Evolutionary conservation across 495 filamentous ascomycete genomes (phyloP).

Genomic region (Aspergillus cristatus): DNA sequence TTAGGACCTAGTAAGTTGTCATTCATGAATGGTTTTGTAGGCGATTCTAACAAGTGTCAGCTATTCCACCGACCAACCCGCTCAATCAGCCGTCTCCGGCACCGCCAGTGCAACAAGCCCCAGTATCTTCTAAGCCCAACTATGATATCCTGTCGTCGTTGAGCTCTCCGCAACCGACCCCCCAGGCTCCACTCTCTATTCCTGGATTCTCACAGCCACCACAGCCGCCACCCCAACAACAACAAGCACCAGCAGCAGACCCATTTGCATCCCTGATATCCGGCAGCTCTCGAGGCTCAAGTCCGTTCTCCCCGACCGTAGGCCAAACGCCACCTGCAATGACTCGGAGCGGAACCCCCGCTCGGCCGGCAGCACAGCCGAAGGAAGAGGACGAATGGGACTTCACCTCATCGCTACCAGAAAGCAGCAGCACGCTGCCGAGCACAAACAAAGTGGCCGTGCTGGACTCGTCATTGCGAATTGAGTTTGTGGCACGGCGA

Average conservation of each 20-base stretch:
- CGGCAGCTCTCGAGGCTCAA: constrained; percentile 37
- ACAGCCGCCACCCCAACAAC: constrained; percentile 7
- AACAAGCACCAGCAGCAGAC: constrained; percentile 34
- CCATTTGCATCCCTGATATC: constrained; percentile 65
- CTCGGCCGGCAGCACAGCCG: constrained; percentile 19
- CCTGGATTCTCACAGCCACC: constrained; percentile 18
- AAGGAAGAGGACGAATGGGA: constrained; percentile 76
- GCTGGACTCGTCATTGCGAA: constrained; percentile 42
- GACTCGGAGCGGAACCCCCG: constrained; percentile 12
- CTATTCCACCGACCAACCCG: too few relatives aligned
- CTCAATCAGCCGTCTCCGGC: constrained; percentile 15
- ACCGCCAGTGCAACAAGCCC: constrained; percentile 24
- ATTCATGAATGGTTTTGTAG: neutral
- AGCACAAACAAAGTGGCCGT: constrained; percentile 54
- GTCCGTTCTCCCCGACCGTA: constrained; percentile 23
- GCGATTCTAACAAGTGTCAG: too few relatives aligned
- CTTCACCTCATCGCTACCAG: constrained; percentile 80
- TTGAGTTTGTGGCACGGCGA: constrained; percentile 43
- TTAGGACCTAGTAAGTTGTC: constrained; percentile 60
- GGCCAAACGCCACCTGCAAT: constrained; percentile 10
- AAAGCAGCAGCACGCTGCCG: constrained; percentile 38
- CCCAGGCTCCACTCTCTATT: constrained; percentile 41
- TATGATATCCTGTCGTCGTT: constrained; percentile 55
- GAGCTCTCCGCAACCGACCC: constrained; percentile 32
- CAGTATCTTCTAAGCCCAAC: constrained; percentile 36